Base-by-base conservation (phyloP, 257 asterid genomes). In the Solanum sitiens region DNA sequence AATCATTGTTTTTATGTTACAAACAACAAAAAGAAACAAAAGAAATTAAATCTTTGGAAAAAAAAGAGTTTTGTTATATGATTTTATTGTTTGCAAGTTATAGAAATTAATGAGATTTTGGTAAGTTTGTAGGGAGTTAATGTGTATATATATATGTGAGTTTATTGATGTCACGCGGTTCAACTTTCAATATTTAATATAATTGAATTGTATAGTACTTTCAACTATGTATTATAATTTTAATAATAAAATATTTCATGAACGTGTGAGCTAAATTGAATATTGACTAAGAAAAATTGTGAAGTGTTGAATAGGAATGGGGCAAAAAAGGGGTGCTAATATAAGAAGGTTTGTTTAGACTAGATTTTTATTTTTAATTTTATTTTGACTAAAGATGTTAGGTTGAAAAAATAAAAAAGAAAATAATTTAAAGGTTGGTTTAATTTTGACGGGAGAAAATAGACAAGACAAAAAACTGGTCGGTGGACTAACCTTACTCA, bases 241-340 rank as follows among this genome's bases (percentile, higher is more conserved):
- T 45, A 25, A 25, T 45, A 65, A 18, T 40, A 87, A 35, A 35
- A 61, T 7, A 27, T 65, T 32, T 25, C 79, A 79, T 71, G 39
- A 13, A 32, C 85, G 87, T 74, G 75, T 50, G 44, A 85, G 74
- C 65, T 30, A 40, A 14, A 11, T 91, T 92, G 95, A 91, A 90
- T 74, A 85, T 92, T 92, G 94, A 92, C 91, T 77, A 25, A 76
- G 89, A 87, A 83, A 88, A 67, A 33, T 88, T 87, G 74, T 73
- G 25, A 82, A 53, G 14, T 61, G 88, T 87, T 87, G 88, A 87
- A 79, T 2, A 47, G 67, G 27, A 9, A 13, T 47, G 47, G 84
- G 86, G 2, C 53, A 42, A 88, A 32, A 10, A 56, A 67, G 56
- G 27, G 45, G 33, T 73, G 85, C 74, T 83, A 37, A 37, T 37